These are phyloP conservation scores for Leccinum angustisporum DNA, from an alignment of 1,284 basidiomycete species.

Conservation along the genomic window DNA sequence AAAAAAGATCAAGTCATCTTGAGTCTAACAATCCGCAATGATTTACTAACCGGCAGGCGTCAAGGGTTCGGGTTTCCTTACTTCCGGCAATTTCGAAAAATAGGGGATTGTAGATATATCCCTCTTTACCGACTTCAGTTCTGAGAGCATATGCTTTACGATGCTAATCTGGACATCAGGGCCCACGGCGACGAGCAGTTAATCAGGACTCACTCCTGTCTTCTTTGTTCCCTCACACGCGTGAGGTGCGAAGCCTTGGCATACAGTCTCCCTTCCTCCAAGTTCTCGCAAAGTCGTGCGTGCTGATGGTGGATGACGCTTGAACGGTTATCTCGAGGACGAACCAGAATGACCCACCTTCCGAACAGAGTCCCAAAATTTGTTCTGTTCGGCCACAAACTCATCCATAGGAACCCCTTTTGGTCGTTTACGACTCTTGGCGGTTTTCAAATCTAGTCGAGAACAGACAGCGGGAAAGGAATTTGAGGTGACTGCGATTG, in stretches of 20 bases:
- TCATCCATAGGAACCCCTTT: no score
- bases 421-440: no score
- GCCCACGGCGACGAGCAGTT: background rate
- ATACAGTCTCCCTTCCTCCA: background rate
- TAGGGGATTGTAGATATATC: no score
- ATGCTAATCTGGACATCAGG: constrained; percentile 13
- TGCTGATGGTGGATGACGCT: constrained; percentile 2
- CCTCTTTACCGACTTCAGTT: background rate
- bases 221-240: constrained; percentile 6
- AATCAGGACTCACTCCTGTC: constrained; percentile 7
- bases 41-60: no score
- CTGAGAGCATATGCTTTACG: constrained; percentile 1
- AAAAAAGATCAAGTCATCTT: no score
- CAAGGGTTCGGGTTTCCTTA: background rate
- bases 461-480: no score
- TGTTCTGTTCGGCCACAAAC: no score
- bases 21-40: no score
- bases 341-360: background rate
- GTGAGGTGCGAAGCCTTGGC: constrained; percentile 2
- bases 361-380: no score
- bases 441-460: no score
- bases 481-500: no score
- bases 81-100: constrained; percentile 12
- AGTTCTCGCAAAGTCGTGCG: background rate
- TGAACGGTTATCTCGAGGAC: background rate